phyloP scores from a whole-genome alignment of 1,284 basidiomycete genomes.

The Wallemia mellicola region DNA sequence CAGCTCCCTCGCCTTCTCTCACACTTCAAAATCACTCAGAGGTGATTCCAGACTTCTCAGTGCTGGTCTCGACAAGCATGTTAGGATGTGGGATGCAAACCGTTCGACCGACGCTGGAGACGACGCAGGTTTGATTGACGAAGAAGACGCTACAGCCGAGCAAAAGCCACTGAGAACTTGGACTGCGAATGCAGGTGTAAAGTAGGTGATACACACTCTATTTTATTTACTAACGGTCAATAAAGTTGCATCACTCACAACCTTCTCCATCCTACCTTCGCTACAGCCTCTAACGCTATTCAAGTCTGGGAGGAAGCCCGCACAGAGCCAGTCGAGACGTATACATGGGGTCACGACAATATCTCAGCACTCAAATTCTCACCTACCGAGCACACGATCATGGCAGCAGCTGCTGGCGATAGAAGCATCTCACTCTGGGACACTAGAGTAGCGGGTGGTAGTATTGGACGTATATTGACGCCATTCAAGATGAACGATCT shows the following conservation, averaged over 20 bases:
- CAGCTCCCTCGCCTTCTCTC: conserved; percentile 44
- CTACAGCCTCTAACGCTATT: conserved; percentile 70
- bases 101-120: conserved; percentile 12
- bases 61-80: conserved; percentile 64
- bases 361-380: conserved; percentile 74
- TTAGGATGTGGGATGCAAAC: conserved; percentile 59
- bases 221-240: conserved; percentile 1
- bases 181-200: conserved; percentile 56
- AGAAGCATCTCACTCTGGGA: conserved; percentile 60
- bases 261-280: conserved; percentile 54
- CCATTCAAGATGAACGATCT: conserved; percentile 32
- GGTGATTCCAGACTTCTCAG: conserved; percentile 43
- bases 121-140: conserved; percentile 6
- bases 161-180: not conserved
- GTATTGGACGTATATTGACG: conserved; percentile 5
- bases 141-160: not conserved
- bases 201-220: conserved; percentile 21
- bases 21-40: conserved; percentile 7
- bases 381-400: conserved; percentile 64
- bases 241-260: conserved; percentile 77
- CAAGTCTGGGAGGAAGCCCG: conserved; percentile 96
- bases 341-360: conserved; percentile 18
- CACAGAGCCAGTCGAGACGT: conserved; percentile 14
- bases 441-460: not conserved
- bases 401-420: conserved; percentile 78